These are phyloP conservation scores for Emericellopsis terricola DNA, from an alignment of 495 filamentous ascomycete genomes.

Conservation along the genomic window DNA sequence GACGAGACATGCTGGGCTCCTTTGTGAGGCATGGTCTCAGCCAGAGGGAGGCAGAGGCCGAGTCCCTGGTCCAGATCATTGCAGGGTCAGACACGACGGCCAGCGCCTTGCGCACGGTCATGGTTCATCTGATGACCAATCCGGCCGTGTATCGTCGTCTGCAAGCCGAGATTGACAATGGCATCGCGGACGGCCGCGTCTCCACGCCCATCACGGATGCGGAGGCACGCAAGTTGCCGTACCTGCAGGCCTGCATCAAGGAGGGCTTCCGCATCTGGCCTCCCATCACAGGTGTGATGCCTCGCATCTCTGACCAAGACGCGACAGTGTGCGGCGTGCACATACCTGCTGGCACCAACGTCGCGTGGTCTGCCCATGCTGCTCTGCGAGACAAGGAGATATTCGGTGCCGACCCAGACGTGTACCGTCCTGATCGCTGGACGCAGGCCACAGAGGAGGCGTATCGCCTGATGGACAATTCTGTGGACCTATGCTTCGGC, in stretches of 20 bases:
- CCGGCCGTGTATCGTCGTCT: not conserved
- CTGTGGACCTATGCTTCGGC: conserved; percentile 13
- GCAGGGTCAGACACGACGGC: not conserved
- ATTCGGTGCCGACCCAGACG: conserved; percentile 20
- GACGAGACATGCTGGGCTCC: conserved; percentile 19
- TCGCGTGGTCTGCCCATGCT: no score
- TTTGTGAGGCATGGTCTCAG: conserved; percentile 9
- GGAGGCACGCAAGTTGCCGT: conserved; percentile 6
- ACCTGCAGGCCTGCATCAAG: conserved; percentile 34
- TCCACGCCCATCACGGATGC: conserved; percentile 2
- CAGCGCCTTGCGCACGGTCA: not conserved
- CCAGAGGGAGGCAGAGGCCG: conserved; percentile 7
- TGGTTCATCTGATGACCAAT: not conserved
- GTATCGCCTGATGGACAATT: conserved; percentile 13
- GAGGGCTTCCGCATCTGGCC: conserved; percentile 32
- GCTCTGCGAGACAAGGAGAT: conserved; percentile 5
- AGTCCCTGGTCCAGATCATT: conserved; percentile 19
- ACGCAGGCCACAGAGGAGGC: conserved; percentile 15
- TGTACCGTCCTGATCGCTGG: conserved; percentile 36
- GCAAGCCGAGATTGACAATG: conserved; percentile 16
- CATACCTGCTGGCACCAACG: conserved; percentile 38
- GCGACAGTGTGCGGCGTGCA: conserved; percentile 19
- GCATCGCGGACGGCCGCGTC: no score
- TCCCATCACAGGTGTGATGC: conserved; percentile 15
- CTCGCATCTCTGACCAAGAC: no score